These are phyloP conservation scores for Lactarius tabidus DNA, from an alignment of 768 basidiomycete genomes.

Conservation along the genomic window DNA sequence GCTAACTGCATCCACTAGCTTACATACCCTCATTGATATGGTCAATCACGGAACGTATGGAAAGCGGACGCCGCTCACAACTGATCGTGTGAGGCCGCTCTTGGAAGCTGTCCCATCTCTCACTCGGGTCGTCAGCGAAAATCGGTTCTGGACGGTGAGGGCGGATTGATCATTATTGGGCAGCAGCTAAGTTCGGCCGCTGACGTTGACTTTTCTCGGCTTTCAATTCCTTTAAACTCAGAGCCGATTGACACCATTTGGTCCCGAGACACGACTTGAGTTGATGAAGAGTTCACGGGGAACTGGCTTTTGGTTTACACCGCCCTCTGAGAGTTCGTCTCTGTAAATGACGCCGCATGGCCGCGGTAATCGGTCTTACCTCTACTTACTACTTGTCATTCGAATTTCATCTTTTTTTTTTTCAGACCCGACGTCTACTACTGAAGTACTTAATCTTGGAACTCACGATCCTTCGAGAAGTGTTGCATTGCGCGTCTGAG, in stretches of 20 bases:
- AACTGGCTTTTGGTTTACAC: constrained; percentile 20
- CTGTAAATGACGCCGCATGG: constrained; percentile 20
- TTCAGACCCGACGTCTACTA: constrained; percentile 19
- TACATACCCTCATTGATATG: constrained; percentile 24
- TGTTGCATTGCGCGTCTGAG: constrained; percentile 12
- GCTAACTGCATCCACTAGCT: constrained; percentile 12
- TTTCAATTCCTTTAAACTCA: constrained; percentile 17
- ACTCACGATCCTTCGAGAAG: constrained; percentile 23
- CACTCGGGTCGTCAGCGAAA: constrained; percentile 22
- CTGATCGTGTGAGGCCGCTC: constrained; percentile 20
- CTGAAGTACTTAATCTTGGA: constrained; percentile 22
- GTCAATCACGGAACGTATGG: constrained; percentile 17
- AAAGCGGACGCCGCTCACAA: constrained; percentile 20
- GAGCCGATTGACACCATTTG: constrained; percentile 19
- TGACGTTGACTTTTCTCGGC: constrained; percentile 18
- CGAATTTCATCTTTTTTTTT: constrained; percentile 17
- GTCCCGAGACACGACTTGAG: constrained; percentile 19
- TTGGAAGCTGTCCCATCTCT: constrained; percentile 22
- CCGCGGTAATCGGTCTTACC: constrained; percentile 20
- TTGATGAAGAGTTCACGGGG: constrained; percentile 21
- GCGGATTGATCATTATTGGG: neutral
- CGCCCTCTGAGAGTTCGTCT: constrained; percentile 19
- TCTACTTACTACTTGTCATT: constrained; percentile 8
- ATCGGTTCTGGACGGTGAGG: constrained; percentile 26
- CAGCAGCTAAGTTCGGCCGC: neutral